These are phyloP conservation scores for Curvularia sp. DNA, from an alignment of 2,329 filamentous ascomycete genomes.

Conservation along the genomic window DNA sequence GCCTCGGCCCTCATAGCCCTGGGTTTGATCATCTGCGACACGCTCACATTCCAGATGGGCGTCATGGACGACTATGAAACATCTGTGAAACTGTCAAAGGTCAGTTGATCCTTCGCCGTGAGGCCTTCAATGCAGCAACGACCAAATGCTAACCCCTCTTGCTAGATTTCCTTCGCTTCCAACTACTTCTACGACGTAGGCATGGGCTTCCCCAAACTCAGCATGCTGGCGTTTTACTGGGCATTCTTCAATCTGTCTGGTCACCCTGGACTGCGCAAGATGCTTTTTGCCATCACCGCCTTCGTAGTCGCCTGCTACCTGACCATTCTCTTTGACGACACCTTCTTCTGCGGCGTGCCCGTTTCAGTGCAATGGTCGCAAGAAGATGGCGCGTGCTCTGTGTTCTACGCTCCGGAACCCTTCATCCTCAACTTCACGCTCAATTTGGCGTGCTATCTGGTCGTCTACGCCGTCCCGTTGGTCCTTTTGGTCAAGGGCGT, in stretches of 20 bases:
- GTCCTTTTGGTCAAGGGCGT: slow-evolving; percentile 23
- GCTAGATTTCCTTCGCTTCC: slow-evolving; percentile 32
- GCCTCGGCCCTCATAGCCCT: slow-evolving; percentile 20
- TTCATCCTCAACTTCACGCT: slow-evolving; percentile 39
- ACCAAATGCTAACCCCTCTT: neutral
- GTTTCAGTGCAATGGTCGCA: slow-evolving; percentile 34
- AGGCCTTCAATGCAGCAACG: too few species aligned
- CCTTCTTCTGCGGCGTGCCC: slow-evolving; percentile 30
- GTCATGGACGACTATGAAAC: slow-evolving; percentile 30
- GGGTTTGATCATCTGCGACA: slow-evolving; percentile 29
- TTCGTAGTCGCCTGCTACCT: slow-evolving; percentile 32
- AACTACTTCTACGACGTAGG: slow-evolving; percentile 39
- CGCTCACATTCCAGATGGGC: slow-evolving; percentile 16
- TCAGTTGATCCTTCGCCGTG: neutral
- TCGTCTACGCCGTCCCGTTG: slow-evolving; percentile 26
- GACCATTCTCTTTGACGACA: slow-evolving; percentile 33
- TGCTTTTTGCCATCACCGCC: slow-evolving; percentile 29
- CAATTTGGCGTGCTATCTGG: slow-evolving; percentile 32
- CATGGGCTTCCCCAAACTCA: slow-evolving; percentile 37
- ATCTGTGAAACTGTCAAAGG: slow-evolving; percentile 30
- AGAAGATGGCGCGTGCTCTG: slow-evolving; percentile 33
- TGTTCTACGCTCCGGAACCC: slow-evolving; percentile 33
- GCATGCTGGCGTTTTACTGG: slow-evolving; percentile 38
- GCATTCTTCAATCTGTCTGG: slow-evolving; percentile 29
- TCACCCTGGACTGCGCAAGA: slow-evolving; percentile 31